phyloP scores from a whole-genome alignment of 148 eudicot genomes.

The Cornus suecica region DNA sequence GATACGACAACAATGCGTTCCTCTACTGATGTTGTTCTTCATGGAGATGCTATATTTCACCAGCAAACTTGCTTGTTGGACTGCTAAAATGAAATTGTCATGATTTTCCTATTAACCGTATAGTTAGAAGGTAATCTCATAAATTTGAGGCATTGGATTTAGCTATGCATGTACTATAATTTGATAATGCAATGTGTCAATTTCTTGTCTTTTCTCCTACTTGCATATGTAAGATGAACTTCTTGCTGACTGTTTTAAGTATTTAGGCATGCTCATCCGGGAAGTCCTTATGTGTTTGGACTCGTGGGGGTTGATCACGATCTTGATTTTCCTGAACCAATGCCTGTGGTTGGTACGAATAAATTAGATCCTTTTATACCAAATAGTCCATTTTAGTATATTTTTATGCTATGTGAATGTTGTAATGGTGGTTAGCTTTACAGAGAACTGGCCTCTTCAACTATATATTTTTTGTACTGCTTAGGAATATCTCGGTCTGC shows the following conservation, averaged over 20 bases:
- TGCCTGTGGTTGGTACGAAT: conserved; percentile 92
- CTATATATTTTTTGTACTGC: not conserved
- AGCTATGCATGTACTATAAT: not conserved
- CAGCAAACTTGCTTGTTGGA: not conserved
- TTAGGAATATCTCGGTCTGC: conserved; percentile 95
- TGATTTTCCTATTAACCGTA: not conserved
- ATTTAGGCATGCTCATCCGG: conserved; percentile 98
- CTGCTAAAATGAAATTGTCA: not conserved
- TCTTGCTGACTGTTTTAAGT: conserved; percentile 15
- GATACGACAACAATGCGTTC: not conserved
- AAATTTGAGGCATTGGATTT: not conserved
- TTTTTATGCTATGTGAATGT: conserved; percentile 1
- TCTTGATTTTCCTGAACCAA: conserved; percentile 97
- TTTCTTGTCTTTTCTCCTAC: not conserved
- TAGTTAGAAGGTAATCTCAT: not conserved
- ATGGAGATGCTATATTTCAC: not conserved
- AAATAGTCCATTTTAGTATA: not conserved
- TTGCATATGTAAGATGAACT: not conserved
- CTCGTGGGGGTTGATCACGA: conserved; percentile 86
- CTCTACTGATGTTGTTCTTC: not conserved
- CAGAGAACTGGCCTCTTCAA: not conserved
- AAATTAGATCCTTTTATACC: not conserved
- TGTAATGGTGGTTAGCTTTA: not conserved
- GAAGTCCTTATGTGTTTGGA: conserved; percentile 95
- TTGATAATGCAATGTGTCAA: not conserved